A percentile compares a stretch with the other conserved stretches of the same genome.
Conservation (phyloP, 2,329 filamentous ascomycete genomes). For the Colletotrichum gloeosporioides region DNA sequence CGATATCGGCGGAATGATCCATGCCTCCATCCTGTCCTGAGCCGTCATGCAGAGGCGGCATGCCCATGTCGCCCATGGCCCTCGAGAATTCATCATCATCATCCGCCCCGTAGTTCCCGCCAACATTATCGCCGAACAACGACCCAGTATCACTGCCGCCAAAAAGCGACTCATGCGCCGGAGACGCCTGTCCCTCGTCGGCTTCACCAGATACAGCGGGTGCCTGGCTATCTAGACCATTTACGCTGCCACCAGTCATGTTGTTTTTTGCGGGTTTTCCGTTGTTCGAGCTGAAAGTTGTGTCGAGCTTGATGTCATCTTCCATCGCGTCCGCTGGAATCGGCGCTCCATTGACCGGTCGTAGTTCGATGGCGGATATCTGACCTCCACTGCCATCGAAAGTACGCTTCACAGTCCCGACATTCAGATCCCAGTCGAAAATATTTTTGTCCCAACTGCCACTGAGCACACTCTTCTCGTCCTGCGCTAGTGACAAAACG, state of each 20-base stretch:
- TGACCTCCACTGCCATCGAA: constrained; percentile 83
- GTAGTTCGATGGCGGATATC: constrained; percentile 85
- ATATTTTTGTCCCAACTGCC: constrained; percentile 97
- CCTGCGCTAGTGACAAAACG: constrained; percentile 79
- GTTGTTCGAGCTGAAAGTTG: constrained; percentile 80
- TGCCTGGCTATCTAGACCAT: background rate
- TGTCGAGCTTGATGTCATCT: constrained; percentile 60
- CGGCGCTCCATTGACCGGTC: constrained; percentile 76
- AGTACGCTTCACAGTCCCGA: constrained; percentile 74
- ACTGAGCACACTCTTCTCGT: constrained; percentile 87
- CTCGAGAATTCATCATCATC: constrained; percentile 86
- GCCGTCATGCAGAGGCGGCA: constrained; percentile 34
- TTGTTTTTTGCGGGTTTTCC: constrained; percentile 63
- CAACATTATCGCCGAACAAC: constrained; percentile 79
- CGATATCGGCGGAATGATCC: constrained; percentile 48
- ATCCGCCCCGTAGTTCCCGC: constrained; percentile 64
- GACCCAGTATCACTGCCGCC: constrained; percentile 81
- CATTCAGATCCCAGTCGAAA: constrained; percentile 94
- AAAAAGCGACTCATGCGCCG: constrained; percentile 81
- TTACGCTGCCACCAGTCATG: constrained; percentile 31
- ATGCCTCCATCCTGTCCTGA: constrained; percentile 41
- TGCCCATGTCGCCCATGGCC: constrained; percentile 65
- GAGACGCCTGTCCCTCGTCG: constrained; percentile 69
- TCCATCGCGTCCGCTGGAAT: constrained; percentile 75
- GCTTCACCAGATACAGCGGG: constrained; percentile 41